Base-by-base conservation (phyloP, 176 grass and related monocot genomes). In the Aegilops sharonensis region DNA sequence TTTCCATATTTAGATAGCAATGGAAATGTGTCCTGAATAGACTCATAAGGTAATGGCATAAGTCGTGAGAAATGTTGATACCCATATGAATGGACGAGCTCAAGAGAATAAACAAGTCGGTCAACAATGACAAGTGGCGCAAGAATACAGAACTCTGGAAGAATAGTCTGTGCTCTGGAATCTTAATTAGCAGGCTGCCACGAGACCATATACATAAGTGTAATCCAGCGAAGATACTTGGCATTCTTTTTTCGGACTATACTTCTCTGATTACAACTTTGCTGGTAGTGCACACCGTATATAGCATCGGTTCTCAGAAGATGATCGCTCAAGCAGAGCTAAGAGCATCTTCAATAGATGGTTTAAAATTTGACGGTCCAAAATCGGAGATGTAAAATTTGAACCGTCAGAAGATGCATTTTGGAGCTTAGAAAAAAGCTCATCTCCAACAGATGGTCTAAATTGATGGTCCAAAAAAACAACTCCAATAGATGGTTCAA, bases 101-200 rank as follows among this genome's bases (percentile, higher is more conserved):
- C 24, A 52, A 18, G 13, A 39, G 72, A 78, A 86, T 64, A 83
- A 78, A 54, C 31, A 89, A 85, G 17, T 37, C 3, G 68, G 21
- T 59, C 18, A 59, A 59, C 83, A 40, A 1, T 11, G 64, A 71
- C 37, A 71, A 78, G 52, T 34, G 54, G 84, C 31, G 12, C 23
- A 37, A 32, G 30, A 78, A 71, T 72, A 64, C 64, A 64, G 20
- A 17, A 25, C 37, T 7, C 72, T 57, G 13, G 54, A 83, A 34
- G 72, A 54, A 64, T 30, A 54, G 2, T 78, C 40, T 63, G 50
- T 30, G 11, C 11, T 5, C 13, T 72, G 87, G 36, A 78, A 88
- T 48, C 64, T 83, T 70, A 78, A 60, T 34, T 45, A 60, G 18
- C 30, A 63, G 73, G 59, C 42, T 59, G 56, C 18, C 18, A 59